A percentile compares a stretch with the other conserved stretches of the same genome.
These are phyloP conservation scores for Melanopsichium pennsylvanicum DNA, from an alignment of 1,284 basidiomycete species.

Conservation along the genomic window DNA sequence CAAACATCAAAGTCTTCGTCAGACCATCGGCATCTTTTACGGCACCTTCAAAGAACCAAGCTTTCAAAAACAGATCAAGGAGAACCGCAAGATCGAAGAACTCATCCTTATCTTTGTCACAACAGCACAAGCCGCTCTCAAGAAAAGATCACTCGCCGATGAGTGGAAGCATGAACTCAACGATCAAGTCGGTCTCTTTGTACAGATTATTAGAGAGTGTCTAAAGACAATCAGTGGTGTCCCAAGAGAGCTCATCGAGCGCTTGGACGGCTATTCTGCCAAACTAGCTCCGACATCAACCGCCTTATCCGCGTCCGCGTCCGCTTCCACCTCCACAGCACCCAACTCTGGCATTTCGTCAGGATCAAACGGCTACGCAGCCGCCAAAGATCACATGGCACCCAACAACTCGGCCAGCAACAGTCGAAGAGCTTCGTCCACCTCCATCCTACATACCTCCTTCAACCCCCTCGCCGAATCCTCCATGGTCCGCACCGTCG, in stretches of 20 bases:
- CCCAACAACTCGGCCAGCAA: constrained; percentile 11
- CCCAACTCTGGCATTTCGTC: constrained; percentile 3
- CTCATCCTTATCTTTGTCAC: constrained; percentile 95
- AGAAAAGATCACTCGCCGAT: constrained; percentile 79
- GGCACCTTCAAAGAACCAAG: constrained; percentile 58
- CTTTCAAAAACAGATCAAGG: constrained; percentile 74
- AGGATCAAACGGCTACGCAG: constrained; percentile 18
- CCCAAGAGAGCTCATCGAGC: constrained; percentile 79
- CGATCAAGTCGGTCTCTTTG: constrained; percentile 85
- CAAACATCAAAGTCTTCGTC: constrained; percentile 53
- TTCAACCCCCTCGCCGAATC: constrained; percentile 30
- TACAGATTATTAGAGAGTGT: constrained; percentile 83
- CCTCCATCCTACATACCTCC: constrained; percentile 21
- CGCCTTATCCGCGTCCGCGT: background rate
- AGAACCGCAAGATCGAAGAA: constrained; percentile 95
- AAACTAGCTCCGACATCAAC: constrained; percentile 73
- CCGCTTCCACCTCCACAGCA: constrained; percentile 3
- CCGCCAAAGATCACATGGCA: constrained; percentile 20
- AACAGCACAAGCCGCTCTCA: constrained; percentile 69
- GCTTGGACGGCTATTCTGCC: constrained; percentile 82
- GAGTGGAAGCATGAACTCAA: constrained; percentile 90
- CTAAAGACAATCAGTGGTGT: constrained; percentile 67
- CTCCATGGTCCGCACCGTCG: constrained; percentile 71
- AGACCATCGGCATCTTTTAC: constrained; percentile 61
- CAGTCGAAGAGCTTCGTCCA: constrained; percentile 40